A percentile compares a stretch with the other conserved stretches of the same genome.
These are phyloP conservation scores for Ophiostoma montium DNA, from an alignment of 2,329 filamentous ascomycete genomes.

Conservation along the genomic window DNA sequence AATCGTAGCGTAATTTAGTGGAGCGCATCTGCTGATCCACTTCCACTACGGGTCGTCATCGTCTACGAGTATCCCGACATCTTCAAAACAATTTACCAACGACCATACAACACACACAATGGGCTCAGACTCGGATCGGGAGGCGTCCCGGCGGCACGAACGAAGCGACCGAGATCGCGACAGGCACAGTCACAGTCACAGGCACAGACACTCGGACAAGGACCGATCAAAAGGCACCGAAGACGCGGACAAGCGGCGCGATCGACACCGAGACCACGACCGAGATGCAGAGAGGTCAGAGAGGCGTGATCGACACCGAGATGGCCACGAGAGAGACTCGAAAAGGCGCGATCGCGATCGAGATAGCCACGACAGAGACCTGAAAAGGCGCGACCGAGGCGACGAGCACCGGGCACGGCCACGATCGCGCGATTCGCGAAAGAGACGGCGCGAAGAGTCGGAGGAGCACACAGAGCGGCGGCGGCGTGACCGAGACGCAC, in stretches of 20 bases:
- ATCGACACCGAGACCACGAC: conserved; percentile 6
- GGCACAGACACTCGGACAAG: not conserved
- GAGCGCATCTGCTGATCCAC: no score
- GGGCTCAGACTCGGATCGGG: not conserved
- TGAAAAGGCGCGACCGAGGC: not conserved
- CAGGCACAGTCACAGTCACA: conserved; percentile 7
- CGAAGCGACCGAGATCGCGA: conserved; percentile 15
- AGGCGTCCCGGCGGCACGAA: conserved; percentile 9
- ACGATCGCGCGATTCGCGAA: not conserved
- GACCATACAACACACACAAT: not conserved
- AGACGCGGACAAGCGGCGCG: conserved; percentile 13
- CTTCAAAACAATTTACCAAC: not conserved
- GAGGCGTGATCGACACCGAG: conserved; percentile 5
- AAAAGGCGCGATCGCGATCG: conserved; percentile 6
- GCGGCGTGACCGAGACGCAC: not conserved
- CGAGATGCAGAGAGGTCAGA: not conserved
- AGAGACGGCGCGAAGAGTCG: conserved; percentile 1
- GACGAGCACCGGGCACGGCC: conserved; percentile 2
- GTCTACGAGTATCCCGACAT: no score
- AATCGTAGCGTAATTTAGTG: no score
- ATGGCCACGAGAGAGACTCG: conserved; percentile 6
- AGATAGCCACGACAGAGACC: not conserved
- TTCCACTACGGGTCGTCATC: no score
- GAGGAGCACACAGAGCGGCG: not conserved
- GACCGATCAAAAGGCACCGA: conserved; percentile 15